Evolutionary conservation across 139 green algal genomes (phyloP).

Genomic region (Ettlia oleoabundans): DNA sequence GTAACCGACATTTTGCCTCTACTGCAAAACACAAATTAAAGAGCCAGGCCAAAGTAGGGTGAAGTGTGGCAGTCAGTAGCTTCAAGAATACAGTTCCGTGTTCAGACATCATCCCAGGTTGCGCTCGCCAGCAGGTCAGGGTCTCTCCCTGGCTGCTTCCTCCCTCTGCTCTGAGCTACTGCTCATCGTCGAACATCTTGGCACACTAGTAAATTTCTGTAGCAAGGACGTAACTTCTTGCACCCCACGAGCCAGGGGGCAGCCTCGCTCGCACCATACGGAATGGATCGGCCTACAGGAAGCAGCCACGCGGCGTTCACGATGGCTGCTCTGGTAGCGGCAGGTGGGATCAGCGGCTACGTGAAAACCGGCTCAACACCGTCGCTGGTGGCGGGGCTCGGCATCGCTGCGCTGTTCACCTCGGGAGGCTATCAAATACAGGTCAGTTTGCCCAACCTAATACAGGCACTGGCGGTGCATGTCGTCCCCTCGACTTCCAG

Average conservation of each 20-base stretch:
- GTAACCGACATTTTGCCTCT: too few relatives aligned
- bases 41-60: too few relatives aligned
- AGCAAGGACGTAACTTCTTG: background rate
- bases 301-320: conserved; percentile 27
- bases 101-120: too few relatives aligned
- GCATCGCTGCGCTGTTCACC: conserved; percentile 25
- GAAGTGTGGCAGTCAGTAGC: too few relatives aligned
- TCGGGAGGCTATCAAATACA: conserved; percentile 25
- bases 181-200: too few relatives aligned
- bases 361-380: background rate
- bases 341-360: conserved; percentile 15
- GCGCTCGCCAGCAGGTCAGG: too few relatives aligned
- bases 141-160: too few relatives aligned
- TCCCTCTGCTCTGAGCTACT: too few relatives aligned
- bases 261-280: background rate
- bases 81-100: too few relatives aligned
- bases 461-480: background rate
- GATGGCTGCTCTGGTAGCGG: conserved; percentile 11
- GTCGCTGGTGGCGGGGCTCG: conserved; percentile 26
- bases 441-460: background rate
- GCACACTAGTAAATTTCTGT: background rate
- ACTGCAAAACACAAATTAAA: too few relatives aligned
- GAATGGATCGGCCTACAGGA: conserved; percentile 29
- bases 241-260: background rate
- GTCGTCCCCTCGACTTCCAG: too few relatives aligned